These are phyloP conservation scores for Pugionium dolabratum DNA, from an alignment of 345 rosid genomes.

Conservation along the genomic window DNA sequence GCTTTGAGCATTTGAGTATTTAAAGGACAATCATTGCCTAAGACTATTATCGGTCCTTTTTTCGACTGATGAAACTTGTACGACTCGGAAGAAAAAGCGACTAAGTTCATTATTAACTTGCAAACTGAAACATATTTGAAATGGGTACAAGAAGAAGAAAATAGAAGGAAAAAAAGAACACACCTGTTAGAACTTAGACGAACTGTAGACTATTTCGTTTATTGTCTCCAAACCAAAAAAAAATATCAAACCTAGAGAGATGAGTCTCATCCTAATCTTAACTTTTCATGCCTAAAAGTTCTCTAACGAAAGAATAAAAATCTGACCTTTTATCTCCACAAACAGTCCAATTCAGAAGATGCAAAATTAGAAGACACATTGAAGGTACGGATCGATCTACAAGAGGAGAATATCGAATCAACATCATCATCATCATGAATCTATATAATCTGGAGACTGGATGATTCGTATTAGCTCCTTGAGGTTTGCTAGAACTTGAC, in stretches of 20 bases:
- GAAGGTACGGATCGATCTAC: too few relatives aligned
- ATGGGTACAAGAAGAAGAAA: neutral
- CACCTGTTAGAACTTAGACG: slow-evolving; percentile 20
- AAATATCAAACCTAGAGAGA: too few relatives aligned
- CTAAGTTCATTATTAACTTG: slow-evolving; percentile 4
- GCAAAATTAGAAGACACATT: too few relatives aligned
- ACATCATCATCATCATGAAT: slow-evolving; percentile 19
- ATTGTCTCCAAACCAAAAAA: too few relatives aligned
- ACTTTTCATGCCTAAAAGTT: too few relatives aligned
- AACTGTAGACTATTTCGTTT: too few relatives aligned
- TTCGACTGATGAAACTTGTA: slow-evolving; percentile 20
- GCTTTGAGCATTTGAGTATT: neutral
- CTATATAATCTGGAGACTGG: slow-evolving; percentile 66
- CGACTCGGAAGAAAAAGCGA: slow-evolving; percentile 9
- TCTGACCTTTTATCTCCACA: too few relatives aligned
- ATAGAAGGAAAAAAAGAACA: neutral
- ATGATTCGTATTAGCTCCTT: slow-evolving; percentile 83
- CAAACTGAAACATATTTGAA: slow-evolving; percentile 8
- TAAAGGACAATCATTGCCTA: slow-evolving; percentile 20
- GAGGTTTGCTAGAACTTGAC: slow-evolving; percentile 80
- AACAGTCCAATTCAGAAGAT: too few relatives aligned
- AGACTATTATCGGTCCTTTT: slow-evolving; percentile 18
- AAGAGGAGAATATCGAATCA: too few relatives aligned
- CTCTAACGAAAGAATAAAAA: too few relatives aligned
- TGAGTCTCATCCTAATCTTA: too few relatives aligned